Evolutionary conservation across 2,329 filamentous ascomycete species (phyloP).

Genomic region (Claviceps maximensis): DNA sequence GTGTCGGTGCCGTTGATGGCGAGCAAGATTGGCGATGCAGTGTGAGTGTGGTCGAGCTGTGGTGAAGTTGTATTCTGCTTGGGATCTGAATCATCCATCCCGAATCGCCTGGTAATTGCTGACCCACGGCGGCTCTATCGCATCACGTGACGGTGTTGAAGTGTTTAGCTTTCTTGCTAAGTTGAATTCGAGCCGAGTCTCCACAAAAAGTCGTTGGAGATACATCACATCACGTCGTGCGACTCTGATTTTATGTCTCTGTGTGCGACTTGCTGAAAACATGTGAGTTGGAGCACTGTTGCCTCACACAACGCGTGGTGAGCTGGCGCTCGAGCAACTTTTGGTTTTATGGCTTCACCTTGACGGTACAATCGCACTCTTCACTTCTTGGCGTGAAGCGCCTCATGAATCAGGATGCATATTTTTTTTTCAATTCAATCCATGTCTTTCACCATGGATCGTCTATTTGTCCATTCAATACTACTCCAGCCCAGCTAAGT

Average conservation of each 20-base stretch:
- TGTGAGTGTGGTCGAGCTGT: constrained; percentile 6
- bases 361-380: too few relatives aligned
- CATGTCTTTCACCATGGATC: background rate
- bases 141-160: constrained; percentile 6
- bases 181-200: background rate
- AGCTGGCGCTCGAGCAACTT: too few relatives aligned
- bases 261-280: too few relatives aligned
- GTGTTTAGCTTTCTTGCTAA: background rate
- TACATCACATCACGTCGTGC: background rate
- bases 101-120: background rate
- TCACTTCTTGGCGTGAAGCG: background rate
- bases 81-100: constrained; percentile 1
- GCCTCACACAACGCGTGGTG: too few relatives aligned
- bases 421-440: background rate
- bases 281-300: background rate
- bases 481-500: background rate
- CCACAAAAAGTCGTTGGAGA: background rate
- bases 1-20: constrained; percentile 14
- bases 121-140: constrained; percentile 2
- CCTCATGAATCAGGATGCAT: background rate
- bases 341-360: too few relatives aligned
- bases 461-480: background rate
- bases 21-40: constrained; percentile 3
- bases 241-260: too few relatives aligned
- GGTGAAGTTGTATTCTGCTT: constrained; percentile 1